Evolutionary conservation across 768 basidiomycete species (phyloP).

Genomic region (Galerina marginata): DNA sequence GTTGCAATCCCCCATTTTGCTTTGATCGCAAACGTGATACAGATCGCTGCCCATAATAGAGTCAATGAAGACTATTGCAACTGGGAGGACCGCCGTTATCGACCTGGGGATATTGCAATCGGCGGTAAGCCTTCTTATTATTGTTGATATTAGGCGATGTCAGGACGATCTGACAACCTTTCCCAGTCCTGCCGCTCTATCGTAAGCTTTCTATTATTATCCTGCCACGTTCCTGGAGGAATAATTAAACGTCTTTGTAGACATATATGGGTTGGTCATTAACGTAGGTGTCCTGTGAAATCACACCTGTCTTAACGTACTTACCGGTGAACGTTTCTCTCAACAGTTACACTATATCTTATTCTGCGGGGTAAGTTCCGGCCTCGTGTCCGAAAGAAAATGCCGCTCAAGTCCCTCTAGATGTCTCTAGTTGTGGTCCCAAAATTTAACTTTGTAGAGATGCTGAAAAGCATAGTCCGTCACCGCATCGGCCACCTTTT

Average conservation of each 20-base stretch:
- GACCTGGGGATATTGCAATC: constrained; percentile 63
- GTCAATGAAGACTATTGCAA: constrained; percentile 49
- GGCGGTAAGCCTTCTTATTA: constrained; percentile 48
- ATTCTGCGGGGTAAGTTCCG: constrained; percentile 54
- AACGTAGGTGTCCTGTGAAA: constrained; percentile 45
- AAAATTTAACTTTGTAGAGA: constrained; percentile 65
- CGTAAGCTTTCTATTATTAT: constrained; percentile 43
- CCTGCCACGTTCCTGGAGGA: neutral
- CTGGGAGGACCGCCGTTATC: constrained; percentile 56
- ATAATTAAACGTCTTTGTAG: constrained; percentile 25
- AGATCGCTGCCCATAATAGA: constrained; percentile 58
- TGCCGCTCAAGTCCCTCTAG: constrained; percentile 25
- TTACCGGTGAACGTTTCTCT: neutral
- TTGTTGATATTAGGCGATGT: neutral
- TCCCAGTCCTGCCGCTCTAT: constrained; percentile 61
- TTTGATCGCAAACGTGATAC: constrained; percentile 66
- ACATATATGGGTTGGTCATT: constrained; percentile 72
- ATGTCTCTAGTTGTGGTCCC: constrained; percentile 63
- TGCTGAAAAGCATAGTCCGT: constrained; percentile 63
- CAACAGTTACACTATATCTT: constrained; percentile 60
- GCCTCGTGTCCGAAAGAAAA: too few species aligned
- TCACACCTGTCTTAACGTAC: neutral
- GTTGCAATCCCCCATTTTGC: constrained; percentile 67
- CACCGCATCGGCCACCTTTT: constrained; percentile 63
- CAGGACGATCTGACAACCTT: neutral